phyloP scores from a whole-genome alignment of 352 stramenopile species.

The Globisporangium cystogenes region DNA sequence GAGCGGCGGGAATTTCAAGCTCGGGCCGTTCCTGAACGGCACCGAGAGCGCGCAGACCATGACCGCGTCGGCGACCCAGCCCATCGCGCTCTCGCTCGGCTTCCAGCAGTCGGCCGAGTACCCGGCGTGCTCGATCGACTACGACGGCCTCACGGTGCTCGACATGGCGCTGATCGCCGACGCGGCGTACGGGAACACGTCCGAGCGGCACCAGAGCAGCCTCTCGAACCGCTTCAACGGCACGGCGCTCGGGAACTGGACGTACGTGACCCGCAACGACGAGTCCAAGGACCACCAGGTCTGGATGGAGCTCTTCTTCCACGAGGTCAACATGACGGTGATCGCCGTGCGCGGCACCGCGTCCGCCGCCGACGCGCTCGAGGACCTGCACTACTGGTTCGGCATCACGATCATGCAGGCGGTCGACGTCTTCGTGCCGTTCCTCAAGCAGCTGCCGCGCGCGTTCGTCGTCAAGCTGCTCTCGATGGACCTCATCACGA shows the following conservation, averaged over 20 bases:
- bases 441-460: constrained; percentile 74
- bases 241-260: constrained; percentile 58
- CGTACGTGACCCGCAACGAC: constrained; percentile 73
- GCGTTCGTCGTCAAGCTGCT: constrained; percentile 68
- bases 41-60: constrained; percentile 26
- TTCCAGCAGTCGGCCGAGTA: constrained; percentile 56
- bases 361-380: constrained; percentile 67
- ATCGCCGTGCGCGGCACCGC: constrained; percentile 76
- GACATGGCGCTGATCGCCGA: constrained; percentile 79
- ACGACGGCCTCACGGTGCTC: constrained; percentile 49
- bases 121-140: constrained; percentile 66
- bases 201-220: constrained; percentile 43
- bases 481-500: constrained; percentile 62
- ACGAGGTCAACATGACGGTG: constrained; percentile 75
- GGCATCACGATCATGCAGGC: constrained; percentile 84
- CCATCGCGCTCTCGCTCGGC: constrained; percentile 37
- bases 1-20: constrained; percentile 43
- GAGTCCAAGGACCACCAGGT: constrained; percentile 61
- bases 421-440: constrained; percentile 72
- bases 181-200: constrained; percentile 66
- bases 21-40: constrained; percentile 39
- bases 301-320: constrained; percentile 82
- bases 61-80: constrained; percentile 21
- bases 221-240: constrained; percentile 76
- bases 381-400: constrained; percentile 86